Evolutionary conservation across 2,329 filamentous ascomycete genomes (phyloP), one percentile per base, ranked within the genome.

Genomic region (Aspergillus sp.): DNA sequence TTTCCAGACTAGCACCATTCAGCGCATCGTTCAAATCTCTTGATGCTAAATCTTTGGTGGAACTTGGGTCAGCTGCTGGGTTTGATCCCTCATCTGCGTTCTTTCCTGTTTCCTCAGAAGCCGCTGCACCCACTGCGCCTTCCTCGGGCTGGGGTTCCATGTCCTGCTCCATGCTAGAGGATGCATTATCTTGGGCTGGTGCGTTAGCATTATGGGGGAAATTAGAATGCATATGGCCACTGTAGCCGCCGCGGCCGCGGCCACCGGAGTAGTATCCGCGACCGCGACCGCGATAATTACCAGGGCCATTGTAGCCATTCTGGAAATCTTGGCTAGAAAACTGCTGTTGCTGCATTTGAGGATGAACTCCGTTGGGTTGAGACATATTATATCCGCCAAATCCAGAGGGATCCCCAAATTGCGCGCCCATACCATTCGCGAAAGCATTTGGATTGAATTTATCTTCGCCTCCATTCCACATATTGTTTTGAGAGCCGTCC

Each of bases 401-500:
- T 80, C 87, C 87, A 82, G 86, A 82, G 82, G 89, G 89, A 85
- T 84, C 84, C 80, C 88, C 88, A 86, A 85, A 91, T 80, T 90
- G 88, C 90, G 87, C 87, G 82, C 86, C 87, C 85, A 90, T 90
- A 83, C 87, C 86, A 84, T 83, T 76, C 78, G 85, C 73, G 71
- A 79, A 84, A 85, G 86, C 87, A 90, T 86, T 91, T 89, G 86
- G 84, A 84, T 88, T 92, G 87, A 86, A 91, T 89, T 90, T 91
- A 90, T 90, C 88, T 88, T 89, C 88, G 83, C 86, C 85, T 83
- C 86, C 85, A 87, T 88, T 90, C 89, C 88, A 91, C 83, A 87
- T 76, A 76, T 73, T 77, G 71, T 76, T 86, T 81, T 90, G 87
- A 80, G 89, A 88, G 82, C 84, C 84, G 82, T 88, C 90, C 88